Percentiles rank a stretch among this genome's conserved stretches.
These are phyloP conservation scores for Fusarium sp. DNA, from an alignment of 2,329 filamentous ascomycete species.

Conservation along the genomic window DNA sequence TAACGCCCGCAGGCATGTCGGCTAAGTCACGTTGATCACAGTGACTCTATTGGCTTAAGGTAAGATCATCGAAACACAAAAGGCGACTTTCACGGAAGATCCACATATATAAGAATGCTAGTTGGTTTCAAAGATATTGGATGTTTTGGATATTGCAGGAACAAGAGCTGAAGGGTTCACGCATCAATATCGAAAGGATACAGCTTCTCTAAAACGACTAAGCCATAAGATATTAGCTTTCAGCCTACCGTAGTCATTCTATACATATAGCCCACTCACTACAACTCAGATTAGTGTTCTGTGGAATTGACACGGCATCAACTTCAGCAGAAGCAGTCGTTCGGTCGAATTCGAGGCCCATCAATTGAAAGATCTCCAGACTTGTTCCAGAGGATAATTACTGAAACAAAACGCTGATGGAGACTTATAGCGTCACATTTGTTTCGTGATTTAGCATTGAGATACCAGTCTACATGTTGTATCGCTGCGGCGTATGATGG, in stretches of 20 bases:
- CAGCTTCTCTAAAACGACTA: background rate
- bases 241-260: fast-evolving
- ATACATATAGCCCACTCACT: no score
- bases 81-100: fast-evolving
- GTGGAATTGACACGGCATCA: background rate
- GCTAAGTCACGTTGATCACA: no score
- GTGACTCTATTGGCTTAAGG: no score
- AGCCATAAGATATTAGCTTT: fast-evolving
- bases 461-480: background rate
- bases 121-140: fast-evolving
- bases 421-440: fast-evolving
- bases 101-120: fast-evolving
- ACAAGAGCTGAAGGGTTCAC: background rate
- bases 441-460: no score
- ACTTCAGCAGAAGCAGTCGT: background rate
- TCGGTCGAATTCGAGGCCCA: no score
- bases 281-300: background rate
- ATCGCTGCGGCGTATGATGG: background rate
- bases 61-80: fast-evolving
- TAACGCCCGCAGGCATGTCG: background rate
- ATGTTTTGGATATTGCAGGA: background rate
- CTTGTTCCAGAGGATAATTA: fast-evolving
- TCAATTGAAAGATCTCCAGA: background rate
- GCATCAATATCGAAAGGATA: no score
- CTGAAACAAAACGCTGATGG: fast-evolving